phyloP scores from a whole-genome alignment of 768 basidiomycete genomes.

The Saitozyma podzolica region DNA sequence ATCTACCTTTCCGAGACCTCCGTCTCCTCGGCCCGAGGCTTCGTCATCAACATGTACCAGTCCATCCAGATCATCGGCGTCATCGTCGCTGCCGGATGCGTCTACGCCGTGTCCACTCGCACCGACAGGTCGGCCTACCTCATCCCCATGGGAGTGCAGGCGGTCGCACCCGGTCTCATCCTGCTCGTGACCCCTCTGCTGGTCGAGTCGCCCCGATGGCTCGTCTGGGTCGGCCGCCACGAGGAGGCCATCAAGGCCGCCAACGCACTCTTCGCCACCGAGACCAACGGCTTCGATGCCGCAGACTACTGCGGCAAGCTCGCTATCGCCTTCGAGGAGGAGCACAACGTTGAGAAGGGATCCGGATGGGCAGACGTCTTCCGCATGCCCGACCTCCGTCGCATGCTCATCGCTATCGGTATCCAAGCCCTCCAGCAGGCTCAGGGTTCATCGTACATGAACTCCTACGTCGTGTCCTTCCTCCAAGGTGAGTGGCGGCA shows the following conservation, averaged over 20 bases:
- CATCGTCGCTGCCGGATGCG: conserved; percentile 29
- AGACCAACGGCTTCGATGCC: conserved; percentile 13
- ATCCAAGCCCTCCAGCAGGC: conserved; percentile 29
- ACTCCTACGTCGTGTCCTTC: conserved; percentile 20
- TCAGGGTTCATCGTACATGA: conserved; percentile 26
- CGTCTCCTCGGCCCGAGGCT: conserved; percentile 16
- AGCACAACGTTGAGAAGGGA: conserved; percentile 3
- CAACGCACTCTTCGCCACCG: conserved; percentile 15
- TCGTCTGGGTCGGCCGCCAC: conserved; percentile 18
- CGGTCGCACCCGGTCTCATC: conserved; percentile 19
- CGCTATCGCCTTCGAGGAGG: conserved; percentile 26
- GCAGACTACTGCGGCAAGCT: conserved; percentile 29
- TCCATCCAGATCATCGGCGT: conserved; percentile 36
- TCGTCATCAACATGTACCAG: conserved; percentile 32
- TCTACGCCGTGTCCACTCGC: conserved; percentile 22
- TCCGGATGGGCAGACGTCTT: conserved; percentile 16
- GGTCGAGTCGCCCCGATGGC: conserved; percentile 27
- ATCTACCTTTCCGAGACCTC: conserved; percentile 26
- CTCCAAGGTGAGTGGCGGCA: neutral
- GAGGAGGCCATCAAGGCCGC: conserved; percentile 19
- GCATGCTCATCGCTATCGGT: conserved; percentile 27
- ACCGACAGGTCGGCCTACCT: conserved; percentile 16
- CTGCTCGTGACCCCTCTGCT: conserved; percentile 12
- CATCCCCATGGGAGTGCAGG: conserved; percentile 27
- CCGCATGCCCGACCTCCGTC: conserved; percentile 18